phyloP scores from a whole-genome alignment of 345 rosid species.

The Citrus hindsii region DNA sequence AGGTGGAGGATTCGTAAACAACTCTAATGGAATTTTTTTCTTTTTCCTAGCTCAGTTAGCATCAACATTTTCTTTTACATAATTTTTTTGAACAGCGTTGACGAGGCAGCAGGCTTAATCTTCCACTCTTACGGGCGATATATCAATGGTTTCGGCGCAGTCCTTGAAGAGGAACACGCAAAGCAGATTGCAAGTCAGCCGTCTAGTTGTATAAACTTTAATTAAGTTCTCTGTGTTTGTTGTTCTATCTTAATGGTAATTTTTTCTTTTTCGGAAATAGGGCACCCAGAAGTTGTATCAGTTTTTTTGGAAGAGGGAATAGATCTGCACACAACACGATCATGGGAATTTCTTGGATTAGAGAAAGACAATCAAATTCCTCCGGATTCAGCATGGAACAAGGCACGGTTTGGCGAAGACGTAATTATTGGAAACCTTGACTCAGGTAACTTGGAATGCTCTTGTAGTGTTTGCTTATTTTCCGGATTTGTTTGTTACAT shows the following conservation, averaged over 20 bases:
- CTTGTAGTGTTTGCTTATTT: no score
- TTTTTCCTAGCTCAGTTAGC: not conserved
- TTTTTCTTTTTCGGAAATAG: constrained; percentile 20
- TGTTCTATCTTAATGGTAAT: not conserved
- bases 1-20: constrained; percentile 15
- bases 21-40: no score
- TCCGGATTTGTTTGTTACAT: no score
- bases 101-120: constrained; percentile 15
- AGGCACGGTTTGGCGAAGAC: constrained; percentile 45
- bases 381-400: constrained; percentile 40
- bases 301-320: constrained; percentile 51
- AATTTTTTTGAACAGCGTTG: constrained; percentile 8
- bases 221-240: not conserved
- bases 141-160: constrained; percentile 38
- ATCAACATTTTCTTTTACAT: not conserved
- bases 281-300: constrained; percentile 57
- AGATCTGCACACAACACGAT: constrained; percentile 52
- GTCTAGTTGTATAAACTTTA: no score
- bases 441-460: constrained; percentile 29
- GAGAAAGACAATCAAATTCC: constrained; percentile 36
- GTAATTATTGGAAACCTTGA: constrained; percentile 62
- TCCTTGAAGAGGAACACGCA: constrained; percentile 27
- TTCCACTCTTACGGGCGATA: constrained; percentile 29
- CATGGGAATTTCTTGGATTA: constrained; percentile 64
- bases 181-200: constrained; percentile 26